phyloP scores from a whole-genome alignment of 2,329 filamentous ascomycete species.

The Scopulariopsis brevicaulis region DNA sequence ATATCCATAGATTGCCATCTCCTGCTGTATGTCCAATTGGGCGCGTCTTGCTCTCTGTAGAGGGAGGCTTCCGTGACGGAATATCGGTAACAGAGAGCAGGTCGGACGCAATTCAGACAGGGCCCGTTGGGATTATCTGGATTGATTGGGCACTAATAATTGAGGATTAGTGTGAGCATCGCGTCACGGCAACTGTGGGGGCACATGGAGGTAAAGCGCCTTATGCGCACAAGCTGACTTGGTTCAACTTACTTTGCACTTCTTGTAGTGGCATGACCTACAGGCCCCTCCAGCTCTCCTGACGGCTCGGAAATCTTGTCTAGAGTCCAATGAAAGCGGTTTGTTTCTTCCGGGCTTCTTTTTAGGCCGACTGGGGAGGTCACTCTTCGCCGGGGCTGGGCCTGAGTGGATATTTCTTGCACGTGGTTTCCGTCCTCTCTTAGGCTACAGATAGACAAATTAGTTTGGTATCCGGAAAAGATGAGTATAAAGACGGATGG shows the following conservation, averaged over 20 bases:
- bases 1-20: constrained; percentile 8
- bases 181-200: background rate
- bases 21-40: constrained; percentile 3
- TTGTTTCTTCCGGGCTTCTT: background rate
- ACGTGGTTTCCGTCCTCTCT: background rate
- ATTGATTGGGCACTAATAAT: background rate
- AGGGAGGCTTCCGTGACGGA: background rate
- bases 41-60: constrained; percentile 4
- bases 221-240: background rate
- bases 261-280: constrained; percentile 1
- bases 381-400: background rate
- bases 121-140: background rate
- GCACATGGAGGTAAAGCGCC: background rate
- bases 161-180: background rate
- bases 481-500: background rate
- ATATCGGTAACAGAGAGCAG: constrained; percentile 3
- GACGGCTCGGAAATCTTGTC: background rate
- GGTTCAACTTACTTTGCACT: constrained; percentile 1
- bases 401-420: background rate
- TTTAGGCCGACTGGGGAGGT: background rate
- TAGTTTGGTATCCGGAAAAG: background rate
- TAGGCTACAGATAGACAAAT: background rate
- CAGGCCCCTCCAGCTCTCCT: background rate
- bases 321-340: background rate
- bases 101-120: background rate